Percentiles rank a stretch among this genome's conserved stretches.
These are phyloP conservation scores for Erodium texanum DNA, from an alignment of 441 rosid genomes.

Conservation along the genomic window DNA sequence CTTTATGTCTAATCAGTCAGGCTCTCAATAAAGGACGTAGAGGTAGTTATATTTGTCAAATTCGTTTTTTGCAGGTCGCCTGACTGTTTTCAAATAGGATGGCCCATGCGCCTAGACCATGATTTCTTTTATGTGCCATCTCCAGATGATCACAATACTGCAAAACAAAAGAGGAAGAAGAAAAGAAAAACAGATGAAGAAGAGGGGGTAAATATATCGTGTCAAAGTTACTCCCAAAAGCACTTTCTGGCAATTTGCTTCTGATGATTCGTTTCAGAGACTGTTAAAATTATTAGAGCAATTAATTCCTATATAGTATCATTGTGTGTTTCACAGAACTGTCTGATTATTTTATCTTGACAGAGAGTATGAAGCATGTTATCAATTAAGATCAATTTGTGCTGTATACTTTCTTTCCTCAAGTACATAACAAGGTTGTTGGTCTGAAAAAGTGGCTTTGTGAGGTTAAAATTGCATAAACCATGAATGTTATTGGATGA, in stretches of 20 bases:
- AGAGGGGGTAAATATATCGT: constrained; percentile 37
- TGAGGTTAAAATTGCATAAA: neutral
- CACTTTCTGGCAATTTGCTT: constrained; percentile 6
- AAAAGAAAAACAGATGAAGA: constrained; percentile 55
- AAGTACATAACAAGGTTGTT: neutral
- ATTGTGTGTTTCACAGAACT: neutral
- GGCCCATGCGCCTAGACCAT: constrained; percentile 80
- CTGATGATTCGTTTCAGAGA: neutral
- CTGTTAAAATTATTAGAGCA: neutral
- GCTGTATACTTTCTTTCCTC: neutral
- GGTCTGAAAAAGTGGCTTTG: neutral
- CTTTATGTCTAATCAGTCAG: constrained; percentile 11
- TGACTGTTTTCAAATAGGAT: constrained; percentile 80
- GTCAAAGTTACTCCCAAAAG: constrained; percentile 10
- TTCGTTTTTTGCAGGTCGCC: constrained; percentile 57
- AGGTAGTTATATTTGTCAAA: constrained; percentile 16
- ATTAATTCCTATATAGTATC: neutral
- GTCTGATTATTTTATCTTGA: neutral
- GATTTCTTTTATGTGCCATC: constrained; percentile 51
- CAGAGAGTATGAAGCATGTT: neutral
- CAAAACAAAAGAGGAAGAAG: constrained; percentile 30
- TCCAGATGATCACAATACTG: constrained; percentile 24
- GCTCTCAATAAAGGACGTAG: constrained; percentile 20
- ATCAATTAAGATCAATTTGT: neutral
- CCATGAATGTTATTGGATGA: neutral